A percentile compares a stretch with the other conserved stretches of the same genome.
Evolutionary conservation across 192 early-diverging fungal species (phyloP).

Genomic region (Podila clonocystis): DNA sequence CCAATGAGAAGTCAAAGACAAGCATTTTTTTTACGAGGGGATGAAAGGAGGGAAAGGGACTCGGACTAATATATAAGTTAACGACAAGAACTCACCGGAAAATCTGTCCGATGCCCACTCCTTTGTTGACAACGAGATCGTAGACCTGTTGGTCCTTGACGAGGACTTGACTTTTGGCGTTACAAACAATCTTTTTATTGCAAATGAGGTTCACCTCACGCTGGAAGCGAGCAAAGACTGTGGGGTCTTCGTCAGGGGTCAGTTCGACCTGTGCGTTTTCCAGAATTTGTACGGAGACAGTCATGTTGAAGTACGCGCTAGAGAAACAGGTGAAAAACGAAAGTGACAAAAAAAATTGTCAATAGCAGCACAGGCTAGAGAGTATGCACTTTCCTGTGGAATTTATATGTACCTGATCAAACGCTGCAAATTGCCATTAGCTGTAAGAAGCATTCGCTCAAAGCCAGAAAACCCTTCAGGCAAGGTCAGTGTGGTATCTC

Average conservation of each 20-base stretch:
- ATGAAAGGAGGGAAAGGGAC: no score
- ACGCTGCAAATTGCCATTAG: conserved; percentile 58
- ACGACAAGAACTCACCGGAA: conserved; percentile 29
- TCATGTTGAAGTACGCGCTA: conserved; percentile 56
- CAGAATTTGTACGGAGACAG: conserved; percentile 41
- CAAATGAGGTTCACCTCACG: conserved; percentile 57
- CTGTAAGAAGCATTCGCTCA: conserved; percentile 55
- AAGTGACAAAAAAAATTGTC: neutral
- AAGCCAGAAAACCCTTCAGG: conserved; percentile 53
- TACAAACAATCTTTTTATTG: conserved; percentile 51
- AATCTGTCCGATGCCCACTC: conserved; percentile 56
- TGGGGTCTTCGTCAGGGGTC: conserved; percentile 11
- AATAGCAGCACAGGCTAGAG: neutral
- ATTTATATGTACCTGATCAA: conserved; percentile 45
- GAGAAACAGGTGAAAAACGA: neutral
- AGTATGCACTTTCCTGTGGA: neutral
- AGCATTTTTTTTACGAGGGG: no score
- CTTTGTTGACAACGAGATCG: conserved; percentile 50
- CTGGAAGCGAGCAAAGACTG: conserved; percentile 46
- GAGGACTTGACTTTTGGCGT: conserved; percentile 50
- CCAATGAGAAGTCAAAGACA: neutral
- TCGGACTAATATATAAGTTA: no score
- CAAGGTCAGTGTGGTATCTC: conserved; percentile 39
- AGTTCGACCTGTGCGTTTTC: conserved; percentile 36
- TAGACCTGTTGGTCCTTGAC: conserved; percentile 47